Percentiles rank a stretch among this genome's conserved stretches.
Conservation (phyloP, 331 rosid species). For the Stylosanthes scabra region DNA sequence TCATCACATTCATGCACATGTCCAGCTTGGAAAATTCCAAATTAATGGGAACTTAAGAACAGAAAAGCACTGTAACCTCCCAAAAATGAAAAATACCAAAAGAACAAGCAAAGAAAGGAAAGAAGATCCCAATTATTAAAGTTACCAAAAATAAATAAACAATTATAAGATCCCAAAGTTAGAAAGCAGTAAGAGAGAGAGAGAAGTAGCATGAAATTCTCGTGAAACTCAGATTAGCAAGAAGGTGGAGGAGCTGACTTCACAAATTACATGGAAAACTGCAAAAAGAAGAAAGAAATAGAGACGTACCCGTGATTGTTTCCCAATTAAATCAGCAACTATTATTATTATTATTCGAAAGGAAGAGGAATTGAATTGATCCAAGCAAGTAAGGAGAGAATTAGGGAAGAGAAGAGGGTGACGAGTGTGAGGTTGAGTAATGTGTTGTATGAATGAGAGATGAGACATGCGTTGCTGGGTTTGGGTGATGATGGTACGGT, state of each 20-base stretch:
- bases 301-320: constrained; percentile 39
- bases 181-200: constrained; percentile 4
- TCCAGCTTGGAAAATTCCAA: constrained; percentile 19
- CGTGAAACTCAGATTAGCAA: constrained; percentile 24
- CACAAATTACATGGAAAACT: not conserved
- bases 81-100: constrained; percentile 26
- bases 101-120: constrained; percentile 6
- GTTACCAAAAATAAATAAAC: not conserved
- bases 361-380: constrained; percentile 9
- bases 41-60: constrained; percentile 14
- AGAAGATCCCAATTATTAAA: constrained; percentile 28
- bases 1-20: constrained; percentile 1
- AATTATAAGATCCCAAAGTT: not conserved
- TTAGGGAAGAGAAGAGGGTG: too few species aligned
- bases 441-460: not conserved
- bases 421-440: not conserved
- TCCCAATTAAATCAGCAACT: constrained; percentile 16
- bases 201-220: constrained; percentile 30
- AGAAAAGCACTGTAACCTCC: not conserved
- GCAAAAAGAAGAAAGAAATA: not conserved
- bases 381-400: too few species aligned
- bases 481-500: not conserved
- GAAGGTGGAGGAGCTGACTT: constrained; percentile 1
- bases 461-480: constrained; percentile 28
- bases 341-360: constrained; percentile 2